These are phyloP conservation scores for Rasamsonia emersonii DNA, from an alignment of 2,329 filamentous ascomycete genomes.

Conservation along the genomic window DNA sequence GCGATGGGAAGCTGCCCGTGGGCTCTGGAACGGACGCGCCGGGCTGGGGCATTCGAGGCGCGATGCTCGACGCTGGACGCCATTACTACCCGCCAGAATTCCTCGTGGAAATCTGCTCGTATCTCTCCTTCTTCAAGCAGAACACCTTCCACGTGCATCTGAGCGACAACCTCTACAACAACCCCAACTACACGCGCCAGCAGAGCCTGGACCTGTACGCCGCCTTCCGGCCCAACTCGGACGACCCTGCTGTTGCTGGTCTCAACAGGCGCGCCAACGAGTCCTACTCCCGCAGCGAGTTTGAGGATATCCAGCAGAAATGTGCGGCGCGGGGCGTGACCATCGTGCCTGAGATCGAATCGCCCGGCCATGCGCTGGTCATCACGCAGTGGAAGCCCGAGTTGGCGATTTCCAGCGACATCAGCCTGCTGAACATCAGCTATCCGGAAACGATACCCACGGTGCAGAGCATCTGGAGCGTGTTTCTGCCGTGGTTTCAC, in stretches of 20 bases:
- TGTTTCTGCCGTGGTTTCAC: slow-evolving; percentile 49
- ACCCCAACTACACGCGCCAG: slow-evolving; percentile 38
- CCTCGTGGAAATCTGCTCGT: slow-evolving; percentile 46
- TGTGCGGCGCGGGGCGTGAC: slow-evolving; percentile 48
- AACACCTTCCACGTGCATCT: slow-evolving; percentile 49
- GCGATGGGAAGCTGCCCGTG: slow-evolving; percentile 28
- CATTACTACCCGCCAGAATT: slow-evolving; percentile 48
- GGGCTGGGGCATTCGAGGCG: slow-evolving; percentile 41
- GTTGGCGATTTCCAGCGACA: slow-evolving; percentile 36
- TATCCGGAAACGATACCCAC: slow-evolving; percentile 45
- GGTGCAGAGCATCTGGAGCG: slow-evolving; percentile 42
- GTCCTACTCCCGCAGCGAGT: slow-evolving; percentile 42
- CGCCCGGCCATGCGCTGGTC: slow-evolving; percentile 46
- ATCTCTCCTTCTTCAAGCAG: slow-evolving; percentile 52
- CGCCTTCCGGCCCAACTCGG: slow-evolving; percentile 45
- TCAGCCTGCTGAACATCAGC: slow-evolving; percentile 45
- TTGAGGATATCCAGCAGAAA: slow-evolving; percentile 41
- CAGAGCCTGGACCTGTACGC: slow-evolving; percentile 41
- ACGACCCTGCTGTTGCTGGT: slow-evolving; percentile 38
- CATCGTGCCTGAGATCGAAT: slow-evolving; percentile 49
- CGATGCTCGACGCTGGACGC: slow-evolving; percentile 44
- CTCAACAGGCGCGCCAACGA: slow-evolving; percentile 45
- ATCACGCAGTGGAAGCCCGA: slow-evolving; percentile 50
- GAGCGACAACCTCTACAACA: slow-evolving; percentile 46
- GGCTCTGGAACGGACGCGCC: slow-evolving; percentile 41